Base-by-base conservation (phyloP, 129 eudicot genomes). In the Rutidosis leptorrhynchoides region DNA sequence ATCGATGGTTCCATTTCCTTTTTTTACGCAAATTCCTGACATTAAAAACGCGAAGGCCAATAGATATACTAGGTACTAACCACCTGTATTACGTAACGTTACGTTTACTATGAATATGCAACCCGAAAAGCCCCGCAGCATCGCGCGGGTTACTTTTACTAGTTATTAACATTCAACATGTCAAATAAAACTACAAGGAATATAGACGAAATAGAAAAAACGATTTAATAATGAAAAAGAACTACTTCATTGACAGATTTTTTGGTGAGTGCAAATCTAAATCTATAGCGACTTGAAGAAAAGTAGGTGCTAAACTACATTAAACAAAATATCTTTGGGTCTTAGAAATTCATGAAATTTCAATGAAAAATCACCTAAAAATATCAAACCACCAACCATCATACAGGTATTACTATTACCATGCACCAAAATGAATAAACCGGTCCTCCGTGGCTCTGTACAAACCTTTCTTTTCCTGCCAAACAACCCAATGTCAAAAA, bases 381-480 rank as follows among this genome's bases (percentile, higher is more conserved):
- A 40, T 21, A 28, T 7, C 16, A 37, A 19, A 28, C 58, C 68
- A 66, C 58, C 54, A 65, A 43, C 33, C 29, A 74, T 48, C 73
- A 74, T 56, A 42, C 43, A 57, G 24, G 32, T 35, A 30, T 9
- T 37, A 63, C 78, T 35, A 30, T 9, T 37, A 63, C 78, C 65
- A 63, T 16, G 26, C 68, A 26, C 59, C 59, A 12, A 32, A 32
- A 30, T 15, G 23, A 42, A n/a, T 16, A 21, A 71, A 70, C 57
- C 43, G 28, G 64, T 54, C 28, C 53, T 37, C 53, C 51, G 54
- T 16, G 35, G 33, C 7, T 49, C 58, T 72, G 56, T 72, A 72
- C 77, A 72, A 32, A 32, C 10, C 53, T 9, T 21, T 59, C n/a
- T 29, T 29, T 48, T 59, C 16, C 70, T 72, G 77, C 70, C 28